Evolutionary conservation across 176 grass and related monocot genomes (phyloP), one percentile per base, ranked within the genome.

Genomic region (Paspalum notatum): DNA sequence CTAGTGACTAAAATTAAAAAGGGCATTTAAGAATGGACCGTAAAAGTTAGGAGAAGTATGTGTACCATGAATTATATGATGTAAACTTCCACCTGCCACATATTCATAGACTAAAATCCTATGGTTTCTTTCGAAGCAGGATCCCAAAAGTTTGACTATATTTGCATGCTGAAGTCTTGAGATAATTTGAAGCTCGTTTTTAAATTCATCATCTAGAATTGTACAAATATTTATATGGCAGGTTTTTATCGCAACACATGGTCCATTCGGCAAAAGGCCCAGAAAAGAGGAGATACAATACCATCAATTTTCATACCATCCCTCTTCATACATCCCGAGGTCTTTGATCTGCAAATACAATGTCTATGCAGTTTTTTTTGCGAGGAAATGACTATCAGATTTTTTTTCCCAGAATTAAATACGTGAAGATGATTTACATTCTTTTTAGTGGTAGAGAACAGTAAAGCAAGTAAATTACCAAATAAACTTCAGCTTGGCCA

Each of bases 81-180:
- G 0, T 54, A 82, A 51, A 5, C 26, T 72, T 32, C 67, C 55
- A 0, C 38, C 50, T 22, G 17, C 4, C 26, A 72, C 40, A 26
- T 39, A 72, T 72, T 72, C 67, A 13, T 82, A 82, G 15, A 72
- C 79, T 0, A 46, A 49, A 51, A 61, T 9, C 43, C 12, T 61
- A 12, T 40, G 20, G 5, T 12, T 42, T 24, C 44, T 51, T 82
- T 82, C 67, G 40, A 44, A 21, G 55, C 79, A 72, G 10, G 20
- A 82, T 21, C 79, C 67, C 17, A 82, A 3, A 8, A 82, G 67
- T 62, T 82, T 62, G 26, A 49, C 17, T 6, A 82, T 50, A 9
- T 81, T 81, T 61, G 26, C 26, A 20, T 72, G 79, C 54, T 72
- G 67, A 62, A 72, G 25, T 38, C 72, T 42, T 5, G 25, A 17